A percentile compares a stretch with the other conserved stretches of the same genome.
Evolutionary conservation across 1,139 yeast genomes (phyloP).

Genomic region (Debaryomycetaceae sp.): DNA sequence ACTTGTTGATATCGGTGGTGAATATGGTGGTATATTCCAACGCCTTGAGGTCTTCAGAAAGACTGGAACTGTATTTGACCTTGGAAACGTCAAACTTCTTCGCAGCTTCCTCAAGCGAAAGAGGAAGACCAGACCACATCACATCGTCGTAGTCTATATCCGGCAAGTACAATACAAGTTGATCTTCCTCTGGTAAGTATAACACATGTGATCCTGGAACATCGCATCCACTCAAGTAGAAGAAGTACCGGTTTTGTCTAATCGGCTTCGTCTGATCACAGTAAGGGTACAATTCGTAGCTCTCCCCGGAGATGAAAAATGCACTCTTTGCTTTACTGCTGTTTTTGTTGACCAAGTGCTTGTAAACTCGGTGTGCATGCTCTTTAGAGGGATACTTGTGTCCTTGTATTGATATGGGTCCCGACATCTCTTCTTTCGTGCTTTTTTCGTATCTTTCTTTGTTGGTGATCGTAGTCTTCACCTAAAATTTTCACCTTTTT

Average conservation of each 20-base stretch:
- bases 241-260: slow-evolving; percentile 89
- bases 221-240: slow-evolving; percentile 81
- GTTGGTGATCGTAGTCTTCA: no score
- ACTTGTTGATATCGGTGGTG: slow-evolving; percentile 46
- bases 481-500: no score
- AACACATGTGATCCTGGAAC: slow-evolving; percentile 74
- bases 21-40: slow-evolving; percentile 19
- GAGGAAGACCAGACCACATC: slow-evolving; percentile 94
- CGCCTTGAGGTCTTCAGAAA: slow-evolving; percentile 29
- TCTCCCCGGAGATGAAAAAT: slow-evolving; percentile 69
- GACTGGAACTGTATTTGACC: slow-evolving; percentile 57
- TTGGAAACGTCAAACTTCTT: slow-evolving; percentile 74
- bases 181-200: slow-evolving; percentile 52
- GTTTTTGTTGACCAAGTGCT: slow-evolving; percentile 33
- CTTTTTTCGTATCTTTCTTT: neutral
- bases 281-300: slow-evolving; percentile 61
- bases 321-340: slow-evolving; percentile 14
- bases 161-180: slow-evolving; percentile 73
- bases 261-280: slow-evolving; percentile 78
- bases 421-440: slow-evolving; percentile 3
- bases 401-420: slow-evolving; percentile 17
- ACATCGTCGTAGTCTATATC: slow-evolving; percentile 83
- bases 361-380: slow-evolving; percentile 56
- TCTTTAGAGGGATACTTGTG: slow-evolving; percentile 71
- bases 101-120: slow-evolving; percentile 62